Evolutionary conservation across 2,329 filamentous ascomycete species (phyloP), one percentile per base, ranked within the genome.

Genomic region (Hymenoscyphus linearis): DNA sequence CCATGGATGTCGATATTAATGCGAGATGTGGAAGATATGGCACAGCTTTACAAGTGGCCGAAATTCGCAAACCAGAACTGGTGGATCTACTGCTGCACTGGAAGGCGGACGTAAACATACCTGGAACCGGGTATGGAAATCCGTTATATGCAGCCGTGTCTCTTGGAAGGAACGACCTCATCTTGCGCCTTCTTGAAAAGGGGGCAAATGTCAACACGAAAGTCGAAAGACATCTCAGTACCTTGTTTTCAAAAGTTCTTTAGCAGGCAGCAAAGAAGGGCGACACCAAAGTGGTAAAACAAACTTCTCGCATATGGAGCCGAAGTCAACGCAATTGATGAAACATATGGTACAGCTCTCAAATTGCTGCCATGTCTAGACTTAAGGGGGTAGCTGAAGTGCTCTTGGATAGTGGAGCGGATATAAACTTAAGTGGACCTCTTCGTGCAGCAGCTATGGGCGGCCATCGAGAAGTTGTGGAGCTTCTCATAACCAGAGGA

Each of bases 61-160:
- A 62, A 16, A 2, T 26, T 2, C 4, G 7, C 2, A 35, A 52
- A 14, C 52, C 36, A 36, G 40, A 53, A 4, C 50, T 62, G 6
- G 47, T 62, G 13, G 25, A 47, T 2, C 59, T 60, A 10, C 57
- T 67, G 5, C n/a, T 67, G 5, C 57, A 60, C 3, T 31, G 40
- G 10, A 61, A 62, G 1, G 62, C 64, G 14, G 34, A 67, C 54
- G 52, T 65, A 2, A 63, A 64, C 50, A 37, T 37, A 3, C 26
- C 44, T 34, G 62, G 64, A 7, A 55, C 47, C 1, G n/a, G 58
- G 16, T 58, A 61, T 31, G 62, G 62, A 14, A 62, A 25, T 55
- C 53, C 65, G 6, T 56, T 68, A 5, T 44, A 62, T 25, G 66
- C 66, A 27, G 66, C 65, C 6, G 54, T 65, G 2, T 18, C n/a